Evolutionary conservation across 2,329 filamentous ascomycete species (phyloP).

Genomic region (Didymella arachidicola): DNA sequence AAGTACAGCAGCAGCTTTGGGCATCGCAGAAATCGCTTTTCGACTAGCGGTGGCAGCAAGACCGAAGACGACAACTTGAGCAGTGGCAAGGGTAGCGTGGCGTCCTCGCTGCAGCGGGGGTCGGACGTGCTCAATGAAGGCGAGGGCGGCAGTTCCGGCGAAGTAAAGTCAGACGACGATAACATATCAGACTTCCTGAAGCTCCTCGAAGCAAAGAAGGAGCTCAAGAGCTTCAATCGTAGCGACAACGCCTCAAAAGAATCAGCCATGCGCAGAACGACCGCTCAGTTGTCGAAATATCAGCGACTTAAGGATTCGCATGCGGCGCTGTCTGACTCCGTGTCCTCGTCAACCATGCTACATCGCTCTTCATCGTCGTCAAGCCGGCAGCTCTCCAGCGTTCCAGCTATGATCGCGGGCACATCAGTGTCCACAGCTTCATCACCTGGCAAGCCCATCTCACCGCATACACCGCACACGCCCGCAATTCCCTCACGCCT

Average conservation of each 20-base stretch:
- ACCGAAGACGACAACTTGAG: conserved; percentile 77
- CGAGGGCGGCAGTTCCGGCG: conserved; percentile 68
- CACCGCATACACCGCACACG: conserved; percentile 89
- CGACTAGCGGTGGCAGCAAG: conserved; percentile 75
- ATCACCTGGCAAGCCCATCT: conserved; percentile 86
- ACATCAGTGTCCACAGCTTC: conserved; percentile 84
- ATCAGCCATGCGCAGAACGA: conserved; percentile 75
- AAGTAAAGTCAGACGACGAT: conserved; percentile 82
- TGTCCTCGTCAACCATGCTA: conserved; percentile 87
- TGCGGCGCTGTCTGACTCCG: conserved; percentile 86
- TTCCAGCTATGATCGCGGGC: conserved; percentile 66
- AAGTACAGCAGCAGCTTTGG: conserved; percentile 95
- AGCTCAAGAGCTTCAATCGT: conserved; percentile 79
- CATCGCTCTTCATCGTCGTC: conserved; percentile 82
- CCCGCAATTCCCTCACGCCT: conserved; percentile 93
- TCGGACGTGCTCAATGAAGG: conserved; percentile 80
- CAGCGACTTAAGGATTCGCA: conserved; percentile 90
- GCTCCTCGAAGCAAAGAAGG: conserved; percentile 84
- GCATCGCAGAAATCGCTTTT: conserved; percentile 79
- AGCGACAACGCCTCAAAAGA: conserved; percentile 67
- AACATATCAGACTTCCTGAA: conserved; percentile 95
- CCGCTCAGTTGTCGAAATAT: conserved; percentile 82
- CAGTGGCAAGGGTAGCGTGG: conserved; percentile 80
- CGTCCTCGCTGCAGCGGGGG: conserved; percentile 74
- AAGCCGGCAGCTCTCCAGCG: conserved; percentile 74